Percentiles rank a stretch among this genome's conserved stretches.
Conservation (phyloP, 805 yeast species). For the Aciculoconidium aculeatum region DNA sequence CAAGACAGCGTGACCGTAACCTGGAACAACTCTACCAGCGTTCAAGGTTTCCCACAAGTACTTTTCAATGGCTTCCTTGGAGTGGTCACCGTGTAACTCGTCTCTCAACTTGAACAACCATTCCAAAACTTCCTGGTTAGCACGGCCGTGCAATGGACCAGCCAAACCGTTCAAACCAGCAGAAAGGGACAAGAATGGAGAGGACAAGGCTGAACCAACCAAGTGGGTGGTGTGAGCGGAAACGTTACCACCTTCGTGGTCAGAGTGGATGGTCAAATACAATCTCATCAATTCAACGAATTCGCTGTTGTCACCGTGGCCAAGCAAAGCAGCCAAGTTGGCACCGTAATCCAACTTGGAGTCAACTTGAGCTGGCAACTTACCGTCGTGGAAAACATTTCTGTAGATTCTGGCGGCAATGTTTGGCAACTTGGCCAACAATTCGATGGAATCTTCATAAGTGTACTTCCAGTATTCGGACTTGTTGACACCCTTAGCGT, state of each 20-base stretch:
- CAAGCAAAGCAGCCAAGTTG: conserved; percentile 61
- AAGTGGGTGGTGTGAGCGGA: conserved; percentile 78
- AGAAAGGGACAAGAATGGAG: conserved; percentile 68
- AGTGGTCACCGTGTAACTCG: conserved; percentile 55
- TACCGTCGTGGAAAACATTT: conserved; percentile 53
- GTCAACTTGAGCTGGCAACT: conserved; percentile 47
- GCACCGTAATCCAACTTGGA: conserved; percentile 62
- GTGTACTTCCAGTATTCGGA: conserved; percentile 70
- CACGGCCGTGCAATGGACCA: conserved; percentile 82
- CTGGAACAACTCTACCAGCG: conserved; percentile 77
- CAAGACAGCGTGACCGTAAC: conserved; percentile 84
- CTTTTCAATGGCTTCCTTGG: conserved; percentile 50
- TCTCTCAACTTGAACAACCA: conserved; percentile 63
- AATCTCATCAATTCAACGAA: conserved; percentile 68
- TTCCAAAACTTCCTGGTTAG: conserved; percentile 79
- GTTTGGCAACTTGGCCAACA: conserved; percentile 69
- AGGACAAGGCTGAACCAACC: conserved; percentile 76
- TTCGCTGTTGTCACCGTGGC: conserved; percentile 50
- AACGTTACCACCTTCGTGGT: conserved; percentile 82
- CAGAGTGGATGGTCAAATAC: conserved; percentile 71
- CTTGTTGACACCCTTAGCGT: conserved; percentile 65
- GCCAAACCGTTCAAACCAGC: conserved; percentile 82
- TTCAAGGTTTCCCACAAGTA: conserved; percentile 69
- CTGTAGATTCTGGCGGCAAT: conserved; percentile 72
- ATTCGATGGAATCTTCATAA: conserved; percentile 63